Conservation (phyloP, 495 filamentous ascomycete species). For the Talaromyces adpressus region DNA sequence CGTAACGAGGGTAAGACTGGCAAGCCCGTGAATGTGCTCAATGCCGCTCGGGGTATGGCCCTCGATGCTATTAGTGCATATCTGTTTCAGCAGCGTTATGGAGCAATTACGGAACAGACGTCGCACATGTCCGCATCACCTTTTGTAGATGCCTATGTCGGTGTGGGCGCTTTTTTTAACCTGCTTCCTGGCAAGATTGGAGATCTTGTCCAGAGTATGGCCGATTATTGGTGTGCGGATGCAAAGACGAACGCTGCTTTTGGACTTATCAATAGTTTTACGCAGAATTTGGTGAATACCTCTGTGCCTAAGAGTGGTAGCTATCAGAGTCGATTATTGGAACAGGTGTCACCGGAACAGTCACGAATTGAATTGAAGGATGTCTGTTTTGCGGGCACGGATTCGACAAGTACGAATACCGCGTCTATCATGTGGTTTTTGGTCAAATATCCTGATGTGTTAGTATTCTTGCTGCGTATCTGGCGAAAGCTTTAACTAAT, state of each 20-base stretch:
- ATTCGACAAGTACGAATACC: slow-evolving; percentile 39
- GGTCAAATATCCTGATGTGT: slow-evolving; percentile 33
- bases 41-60: slow-evolving; percentile 33
- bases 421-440: slow-evolving; percentile 36
- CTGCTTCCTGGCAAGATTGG: slow-evolving; percentile 26
- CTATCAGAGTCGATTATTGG: slow-evolving; percentile 41
- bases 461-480: slow-evolving; percentile 10
- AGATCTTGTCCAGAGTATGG: slow-evolving; percentile 23
- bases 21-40: slow-evolving; percentile 35
- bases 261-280: slow-evolving; percentile 30
- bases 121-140: slow-evolving; percentile 25
- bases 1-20: slow-evolving; percentile 19
- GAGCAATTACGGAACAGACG: slow-evolving; percentile 26
- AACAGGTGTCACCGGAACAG: slow-evolving; percentile 30
- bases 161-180: slow-evolving; percentile 42
- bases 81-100: slow-evolving; percentile 39
- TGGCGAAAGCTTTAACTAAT: background rate
- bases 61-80: slow-evolving; percentile 39
- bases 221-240: slow-evolving; percentile 19
- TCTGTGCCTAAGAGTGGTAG: slow-evolving; percentile 21
- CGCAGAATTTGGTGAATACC: slow-evolving; percentile 21
- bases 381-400: slow-evolving; percentile 30
- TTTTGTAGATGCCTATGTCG: slow-evolving; percentile 40
- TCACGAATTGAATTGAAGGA: slow-evolving; percentile 38
- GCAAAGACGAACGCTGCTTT: slow-evolving; percentile 22